These are phyloP conservation scores for Myochromella boudieri DNA, from an alignment of 768 basidiomycete genomes.

Conservation along the genomic window DNA sequence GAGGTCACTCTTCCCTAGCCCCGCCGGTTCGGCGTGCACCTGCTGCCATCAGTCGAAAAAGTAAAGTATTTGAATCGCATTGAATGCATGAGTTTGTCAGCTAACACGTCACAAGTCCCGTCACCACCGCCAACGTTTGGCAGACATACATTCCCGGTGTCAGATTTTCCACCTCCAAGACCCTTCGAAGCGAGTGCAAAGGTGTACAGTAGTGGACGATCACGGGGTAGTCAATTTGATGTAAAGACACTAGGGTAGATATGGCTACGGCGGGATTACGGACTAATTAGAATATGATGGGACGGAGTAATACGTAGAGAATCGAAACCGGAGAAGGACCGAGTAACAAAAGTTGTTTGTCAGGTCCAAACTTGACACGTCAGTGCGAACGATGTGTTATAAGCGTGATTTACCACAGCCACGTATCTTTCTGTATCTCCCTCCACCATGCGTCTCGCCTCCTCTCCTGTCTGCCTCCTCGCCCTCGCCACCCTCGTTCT, in stretches of 20 bases:
- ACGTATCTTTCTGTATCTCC: slow-evolving; percentile 22
- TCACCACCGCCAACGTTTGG: slow-evolving; percentile 63
- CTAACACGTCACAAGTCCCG: slow-evolving; percentile 31
- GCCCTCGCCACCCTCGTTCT: slow-evolving; percentile 49
- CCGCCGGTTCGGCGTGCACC: slow-evolving; percentile 13
- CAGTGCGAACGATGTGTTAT: slow-evolving; percentile 35
- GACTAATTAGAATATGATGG: slow-evolving; percentile 3
- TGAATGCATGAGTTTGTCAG: not conserved
- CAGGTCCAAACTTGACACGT: slow-evolving; percentile 44
- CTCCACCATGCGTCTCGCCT: slow-evolving; percentile 63
- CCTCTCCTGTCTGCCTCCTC: slow-evolving; percentile 51
- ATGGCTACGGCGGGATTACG: slow-evolving; percentile 8
- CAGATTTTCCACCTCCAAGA: slow-evolving; percentile 77
- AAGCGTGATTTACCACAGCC: slow-evolving; percentile 20
- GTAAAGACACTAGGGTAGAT: slow-evolving; percentile 28
- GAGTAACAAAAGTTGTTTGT: slow-evolving; percentile 16
- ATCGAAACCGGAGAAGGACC: slow-evolving; percentile 9
- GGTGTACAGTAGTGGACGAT: slow-evolving; percentile 65
- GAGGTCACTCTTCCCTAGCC: no score
- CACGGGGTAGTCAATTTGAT: slow-evolving; percentile 74
- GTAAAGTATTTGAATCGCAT: slow-evolving; percentile 32
- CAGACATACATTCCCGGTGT: slow-evolving; percentile 70
- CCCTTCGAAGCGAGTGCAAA: slow-evolving; percentile 50
- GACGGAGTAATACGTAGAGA: slow-evolving; percentile 7
- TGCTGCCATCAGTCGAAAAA: slow-evolving; percentile 42